Evolutionary conservation across 202 grass and related monocot genomes (phyloP).

Genomic region (Eragrostis tef): DNA sequence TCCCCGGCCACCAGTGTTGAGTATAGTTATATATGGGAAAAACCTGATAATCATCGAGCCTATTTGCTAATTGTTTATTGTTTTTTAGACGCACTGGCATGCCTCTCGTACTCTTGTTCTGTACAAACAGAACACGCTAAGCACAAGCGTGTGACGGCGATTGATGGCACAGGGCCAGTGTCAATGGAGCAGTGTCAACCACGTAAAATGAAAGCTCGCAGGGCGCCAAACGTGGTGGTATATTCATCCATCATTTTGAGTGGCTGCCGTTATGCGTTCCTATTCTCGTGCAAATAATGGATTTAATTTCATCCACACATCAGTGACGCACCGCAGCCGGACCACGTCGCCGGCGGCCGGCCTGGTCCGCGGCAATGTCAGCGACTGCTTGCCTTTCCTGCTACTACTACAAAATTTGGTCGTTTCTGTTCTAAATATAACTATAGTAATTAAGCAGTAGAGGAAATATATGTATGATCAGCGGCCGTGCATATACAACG

Average conservation of each 20-base stretch:
- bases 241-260: background rate
- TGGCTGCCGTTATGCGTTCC: background rate
- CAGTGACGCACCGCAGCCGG: background rate
- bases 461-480: background rate
- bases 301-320: background rate
- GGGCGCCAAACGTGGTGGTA: slow-evolving; percentile 20
- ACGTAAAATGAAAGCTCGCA: slow-evolving; percentile 15
- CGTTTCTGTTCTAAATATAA: too few relatives aligned
- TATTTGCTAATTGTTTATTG: too few relatives aligned
- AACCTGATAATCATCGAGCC: too few relatives aligned
- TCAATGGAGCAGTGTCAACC: slow-evolving; percentile 8
- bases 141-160: too few relatives aligned
- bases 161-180: background rate
- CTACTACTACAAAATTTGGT: too few relatives aligned
- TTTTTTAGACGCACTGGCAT: too few relatives aligned
- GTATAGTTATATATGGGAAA: too few relatives aligned
- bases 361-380: background rate
- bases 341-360: background rate
- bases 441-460: background rate
- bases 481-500: background rate
- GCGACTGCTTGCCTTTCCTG: background rate
- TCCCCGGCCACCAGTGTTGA: too few relatives aligned
- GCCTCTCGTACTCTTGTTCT: too few relatives aligned
- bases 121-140: too few relatives aligned
- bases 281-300: background rate